Base-by-base conservation (phyloP, 1,284 basidiomycete species). In the Pseudozyma sp. region DNA sequence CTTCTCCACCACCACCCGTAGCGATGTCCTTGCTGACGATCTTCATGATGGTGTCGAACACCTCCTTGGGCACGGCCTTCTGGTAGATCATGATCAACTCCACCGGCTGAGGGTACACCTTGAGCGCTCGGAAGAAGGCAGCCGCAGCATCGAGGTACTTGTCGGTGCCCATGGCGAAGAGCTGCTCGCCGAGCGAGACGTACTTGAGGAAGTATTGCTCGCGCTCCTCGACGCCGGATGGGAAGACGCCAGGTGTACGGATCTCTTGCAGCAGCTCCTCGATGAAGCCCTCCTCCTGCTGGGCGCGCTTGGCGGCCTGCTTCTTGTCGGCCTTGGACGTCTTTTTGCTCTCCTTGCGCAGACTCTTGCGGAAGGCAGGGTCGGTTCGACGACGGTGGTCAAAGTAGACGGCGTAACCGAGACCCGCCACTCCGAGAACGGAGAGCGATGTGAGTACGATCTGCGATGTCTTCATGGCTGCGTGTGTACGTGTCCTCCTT, bases 321-420 rank as follows among this genome's bases (percentile, higher is more conserved):
- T 80, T 82, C 76, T 86, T 86, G 11, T 88, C 87, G n/a, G 88
- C 88, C 81, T 92, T 88, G 19, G 90, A 89, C 29, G 90, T 85
- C 52, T 83, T 84, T 55, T 85, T 86, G 58, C 82, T 80, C 48
- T 87, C 89, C 86, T 92, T 92, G 87, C 94, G 94, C 68, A 99
- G 89, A 84, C 89, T 90, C 87, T 90, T 94, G 85, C 96, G 90
- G 89, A 99, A 99, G 13, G 88, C 87, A 42, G 88, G 86, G 84
- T 97, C 94, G 85, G 92, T 94, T 80, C 94, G 89, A 61, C 96
- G 90, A 87, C 90, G 92, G 88, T 97, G 92, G 88, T 99, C 96
- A 84, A 98, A 99, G 87, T 95, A 98, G 62, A 80, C 42, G 13
- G 82, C 82, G 54, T 83, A 83, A 10, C 81, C 82, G 39, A 82